A percentile compares a stretch with the other conserved stretches of the same genome.
Evolutionary conservation across 352 stramenopile species (phyloP).

Genomic region (Pythium apleroticum): DNA sequence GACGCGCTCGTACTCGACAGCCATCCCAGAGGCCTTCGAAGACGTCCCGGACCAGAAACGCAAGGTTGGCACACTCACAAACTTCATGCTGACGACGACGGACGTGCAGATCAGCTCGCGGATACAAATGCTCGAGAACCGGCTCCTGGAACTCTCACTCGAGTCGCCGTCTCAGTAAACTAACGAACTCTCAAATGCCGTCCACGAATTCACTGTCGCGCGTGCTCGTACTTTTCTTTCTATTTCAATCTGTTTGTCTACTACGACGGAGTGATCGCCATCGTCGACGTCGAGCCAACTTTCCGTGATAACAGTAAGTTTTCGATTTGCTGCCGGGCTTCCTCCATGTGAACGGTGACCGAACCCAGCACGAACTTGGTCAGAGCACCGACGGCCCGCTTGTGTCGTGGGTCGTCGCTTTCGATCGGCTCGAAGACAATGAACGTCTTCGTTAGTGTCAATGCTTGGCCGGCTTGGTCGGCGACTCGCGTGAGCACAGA

Average conservation of each 20-base stretch:
- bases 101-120: slow-evolving; percentile 14
- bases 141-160: slow-evolving; percentile 2
- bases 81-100: slow-evolving; percentile 21
- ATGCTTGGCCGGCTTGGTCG: not conserved
- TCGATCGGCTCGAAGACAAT: not conserved
- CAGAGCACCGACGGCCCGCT: not conserved
- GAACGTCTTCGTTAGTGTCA: not conserved
- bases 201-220: no score
- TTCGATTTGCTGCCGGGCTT: not conserved
- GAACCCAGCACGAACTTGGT: not conserved
- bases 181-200: no score
- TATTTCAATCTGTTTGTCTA: not conserved
- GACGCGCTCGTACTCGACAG: slow-evolving; percentile 16
- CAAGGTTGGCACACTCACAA: slow-evolving; percentile 27
- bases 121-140: slow-evolving; percentile 24
- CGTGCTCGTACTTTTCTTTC: no score
- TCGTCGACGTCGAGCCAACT: not conserved
- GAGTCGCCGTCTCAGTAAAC: not conserved
- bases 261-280: no score
- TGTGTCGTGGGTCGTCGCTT: not conserved
- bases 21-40: slow-evolving; percentile 17
- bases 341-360: not conserved
- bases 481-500: not conserved
- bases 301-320: not conserved
- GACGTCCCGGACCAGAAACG: slow-evolving; percentile 20